Conservation (phyloP, 2,329 filamentous ascomycete species). For the Gyromitra esculenta region DNA sequence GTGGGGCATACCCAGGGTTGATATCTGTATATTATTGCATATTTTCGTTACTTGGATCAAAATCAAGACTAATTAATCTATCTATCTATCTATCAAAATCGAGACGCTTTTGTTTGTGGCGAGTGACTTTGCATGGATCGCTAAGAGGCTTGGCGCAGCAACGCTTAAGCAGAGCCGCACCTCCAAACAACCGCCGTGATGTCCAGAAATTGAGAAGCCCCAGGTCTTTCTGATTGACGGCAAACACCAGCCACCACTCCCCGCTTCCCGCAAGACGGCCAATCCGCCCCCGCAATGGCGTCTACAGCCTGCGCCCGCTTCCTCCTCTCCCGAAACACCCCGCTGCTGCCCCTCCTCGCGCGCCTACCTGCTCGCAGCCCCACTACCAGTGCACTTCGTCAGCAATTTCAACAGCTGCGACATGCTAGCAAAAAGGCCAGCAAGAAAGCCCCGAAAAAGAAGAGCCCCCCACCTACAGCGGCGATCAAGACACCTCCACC, state of each 20-base stretch:
- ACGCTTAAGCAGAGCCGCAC: constrained; percentile 11
- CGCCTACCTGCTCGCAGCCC: constrained; percentile 21
- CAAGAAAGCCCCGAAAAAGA: constrained; percentile 20
- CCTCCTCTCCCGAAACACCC: constrained; percentile 16
- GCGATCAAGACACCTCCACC: constrained; percentile 1
- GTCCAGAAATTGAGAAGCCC: neutral
- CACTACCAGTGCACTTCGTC: neutral
- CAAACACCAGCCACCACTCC: neutral
- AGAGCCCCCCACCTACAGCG: neutral
- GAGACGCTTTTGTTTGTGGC: neutral
- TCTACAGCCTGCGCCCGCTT: constrained; percentile 2
- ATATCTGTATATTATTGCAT: neutral
- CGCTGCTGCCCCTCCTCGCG: constrained; percentile 28
- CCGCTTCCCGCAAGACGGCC: neutral
- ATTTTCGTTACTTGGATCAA: neutral
- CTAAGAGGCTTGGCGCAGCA: constrained; percentile 28
- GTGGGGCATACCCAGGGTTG: neutral
- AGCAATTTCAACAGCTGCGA: constrained; percentile 22
- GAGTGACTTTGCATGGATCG: constrained; percentile 15
- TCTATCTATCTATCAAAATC: too few species aligned
- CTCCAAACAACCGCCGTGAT: neutral
- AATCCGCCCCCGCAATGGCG: constrained; percentile 7
- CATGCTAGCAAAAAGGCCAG: constrained; percentile 40
- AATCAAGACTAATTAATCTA: neutral
- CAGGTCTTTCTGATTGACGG: neutral